A percentile compares a stretch with the other conserved stretches of the same genome.
Conservation (phyloP, 495 filamentous ascomycete species). For the Astrothelium subdiscretum region DNA sequence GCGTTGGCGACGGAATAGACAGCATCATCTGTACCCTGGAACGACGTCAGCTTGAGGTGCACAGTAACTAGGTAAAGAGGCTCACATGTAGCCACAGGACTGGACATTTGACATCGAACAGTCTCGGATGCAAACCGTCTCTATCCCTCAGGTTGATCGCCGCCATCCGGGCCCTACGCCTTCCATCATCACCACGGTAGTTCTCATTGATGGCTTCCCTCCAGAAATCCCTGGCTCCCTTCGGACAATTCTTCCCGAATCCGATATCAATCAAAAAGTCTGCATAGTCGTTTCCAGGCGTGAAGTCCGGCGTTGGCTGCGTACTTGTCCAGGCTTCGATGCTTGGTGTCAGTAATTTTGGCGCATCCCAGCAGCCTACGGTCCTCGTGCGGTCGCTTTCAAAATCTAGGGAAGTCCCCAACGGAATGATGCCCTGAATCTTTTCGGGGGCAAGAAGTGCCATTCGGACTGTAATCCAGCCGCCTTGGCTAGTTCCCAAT, state of each 20-base stretch:
- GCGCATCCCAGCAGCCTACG: slow-evolving; percentile 47
- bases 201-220: slow-evolving; percentile 37
- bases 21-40: slow-evolving; percentile 40
- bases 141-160: slow-evolving; percentile 44
- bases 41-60: neutral
- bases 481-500: slow-evolving; percentile 52
- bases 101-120: slow-evolving; percentile 46
- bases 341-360: slow-evolving; percentile 29
- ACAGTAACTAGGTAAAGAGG: neutral
- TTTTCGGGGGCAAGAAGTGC: slow-evolving; percentile 49
- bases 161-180: slow-evolving; percentile 44
- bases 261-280: slow-evolving; percentile 45
- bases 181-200: slow-evolving; percentile 49
- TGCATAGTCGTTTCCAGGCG: slow-evolving; percentile 42
- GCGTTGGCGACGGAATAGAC: slow-evolving; percentile 39
- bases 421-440: slow-evolving; percentile 47
- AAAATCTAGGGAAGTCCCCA: slow-evolving; percentile 52
- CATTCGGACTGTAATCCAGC: slow-evolving; percentile 50
- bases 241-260: slow-evolving; percentile 36
- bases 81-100: slow-evolving; percentile 52
- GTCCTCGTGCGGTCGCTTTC: slow-evolving; percentile 43
- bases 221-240: slow-evolving; percentile 40
- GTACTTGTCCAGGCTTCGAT: slow-evolving; percentile 37
- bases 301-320: slow-evolving; percentile 38
- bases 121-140: slow-evolving; percentile 43